Base-by-base conservation (phyloP, 176 grass and related monocot genomes). In the Oryza coarctata region DNA sequence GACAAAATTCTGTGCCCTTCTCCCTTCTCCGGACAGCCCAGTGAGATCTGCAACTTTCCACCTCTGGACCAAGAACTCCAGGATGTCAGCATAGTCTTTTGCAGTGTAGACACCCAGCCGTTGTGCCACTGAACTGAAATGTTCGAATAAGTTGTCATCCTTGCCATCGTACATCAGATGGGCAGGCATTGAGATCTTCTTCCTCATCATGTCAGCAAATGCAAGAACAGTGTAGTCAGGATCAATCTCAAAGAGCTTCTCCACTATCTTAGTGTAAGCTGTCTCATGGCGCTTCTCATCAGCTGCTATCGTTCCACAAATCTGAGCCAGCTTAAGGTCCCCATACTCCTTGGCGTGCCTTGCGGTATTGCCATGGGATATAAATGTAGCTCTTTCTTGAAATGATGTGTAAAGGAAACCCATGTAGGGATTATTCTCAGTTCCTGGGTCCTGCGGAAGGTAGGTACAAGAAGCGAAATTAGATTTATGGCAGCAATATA, bases 221-320 rank as follows among this genome's bases (percentile, higher is more conserved):
- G 89, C 89, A 40, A 91, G 82, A 40, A 94, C 83, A 0, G 92
- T 94, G 66, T 88, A 88, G 25, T 91, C 88, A 68, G 88, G 91
- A 81, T 94, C 88, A 11, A 88, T 83, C 66, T 94, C 92, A 35
- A 94, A 88, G 10, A 91, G 92, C 79, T 94, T 94, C 65, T 91
- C 82, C 3, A 91, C 88, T 68, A 94, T 91, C 82, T 91, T 94
- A 67, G 89, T 94, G 79, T 94, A 94, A 4, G 92, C 92, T 20
- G 86, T 94, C 79, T 94, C 92, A 11, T 94, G 92, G 33, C 92
- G 92, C 86, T 94, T 94, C 65, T 94, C 92, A 70, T 94, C 92
- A 49, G 92, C 86, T 83, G 92, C 92, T 75, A 94, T 94, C 0
- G 82, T 84, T 41, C 92, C 89, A 71, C 92, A 91, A 40, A 94